Evolutionary conservation across 495 filamentous ascomycete species (phyloP).

Genomic region (Talaromyces nanjingensis): DNA sequence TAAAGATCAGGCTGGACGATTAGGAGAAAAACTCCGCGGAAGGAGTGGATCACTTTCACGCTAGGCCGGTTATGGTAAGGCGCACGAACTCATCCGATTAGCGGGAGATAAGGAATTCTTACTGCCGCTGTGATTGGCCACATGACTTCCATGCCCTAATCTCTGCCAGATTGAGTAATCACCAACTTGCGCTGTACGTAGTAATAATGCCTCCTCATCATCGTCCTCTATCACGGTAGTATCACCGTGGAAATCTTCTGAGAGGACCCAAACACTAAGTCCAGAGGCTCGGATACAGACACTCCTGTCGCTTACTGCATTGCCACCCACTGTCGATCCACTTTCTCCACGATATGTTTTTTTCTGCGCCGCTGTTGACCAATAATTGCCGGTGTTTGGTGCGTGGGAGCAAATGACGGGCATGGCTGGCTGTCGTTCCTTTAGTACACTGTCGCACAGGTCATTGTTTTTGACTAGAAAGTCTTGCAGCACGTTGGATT

Average conservation of each 20-base stretch:
- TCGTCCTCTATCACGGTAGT: background rate
- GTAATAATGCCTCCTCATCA: background rate
- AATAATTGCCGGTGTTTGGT: background rate
- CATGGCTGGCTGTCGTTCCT: background rate
- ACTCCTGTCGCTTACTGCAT: background rate
- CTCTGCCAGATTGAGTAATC: slow-evolving; percentile 1
- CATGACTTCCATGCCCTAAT: background rate
- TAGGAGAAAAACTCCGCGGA: slow-evolving; percentile 6
- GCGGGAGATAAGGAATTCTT: background rate
- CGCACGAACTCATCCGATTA: background rate
- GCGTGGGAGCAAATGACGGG: background rate
- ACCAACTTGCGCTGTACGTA: background rate
- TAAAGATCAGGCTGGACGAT: background rate
- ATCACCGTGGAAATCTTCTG: background rate
- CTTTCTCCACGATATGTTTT: background rate
- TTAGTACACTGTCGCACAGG: background rate
- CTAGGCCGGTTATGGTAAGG: background rate
- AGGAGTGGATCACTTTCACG: background rate
- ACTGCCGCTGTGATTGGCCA: background rate
- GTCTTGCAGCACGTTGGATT: background rate
- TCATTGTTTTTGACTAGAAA: background rate
- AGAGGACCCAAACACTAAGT: background rate
- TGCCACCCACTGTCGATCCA: background rate
- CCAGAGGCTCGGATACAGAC: background rate
- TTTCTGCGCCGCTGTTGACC: background rate